Evolutionary conservation across 208 protist genomes (phyloP).

Genomic region (Acanthamoeba rhysodes): DNA sequence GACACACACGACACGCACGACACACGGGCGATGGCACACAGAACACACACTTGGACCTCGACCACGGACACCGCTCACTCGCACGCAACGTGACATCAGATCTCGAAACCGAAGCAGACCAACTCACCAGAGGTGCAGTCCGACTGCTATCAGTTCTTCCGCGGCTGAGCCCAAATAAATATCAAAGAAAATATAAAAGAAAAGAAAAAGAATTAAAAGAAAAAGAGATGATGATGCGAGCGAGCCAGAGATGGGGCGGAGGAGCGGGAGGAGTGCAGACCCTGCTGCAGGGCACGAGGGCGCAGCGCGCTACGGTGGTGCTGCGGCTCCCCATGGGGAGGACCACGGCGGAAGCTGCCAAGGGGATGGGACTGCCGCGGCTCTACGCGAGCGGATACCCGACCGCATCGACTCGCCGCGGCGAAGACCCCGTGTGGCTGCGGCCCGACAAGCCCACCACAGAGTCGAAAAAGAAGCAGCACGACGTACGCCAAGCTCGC

Average conservation of each 20-base stretch:
- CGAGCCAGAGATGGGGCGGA: background rate
- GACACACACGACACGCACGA: background rate
- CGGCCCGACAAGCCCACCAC: background rate
- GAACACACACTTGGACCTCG: background rate
- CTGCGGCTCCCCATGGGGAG: background rate
- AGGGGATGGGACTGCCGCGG: background rate
- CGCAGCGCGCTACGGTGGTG: background rate
- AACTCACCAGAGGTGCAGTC: conserved; percentile 41
- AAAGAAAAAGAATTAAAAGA: background rate
- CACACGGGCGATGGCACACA: background rate
- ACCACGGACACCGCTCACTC: too few relatives aligned
- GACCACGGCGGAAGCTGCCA: too few relatives aligned
- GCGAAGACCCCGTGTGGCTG: background rate
- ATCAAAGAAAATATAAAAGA: background rate
- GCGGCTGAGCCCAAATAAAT: background rate
- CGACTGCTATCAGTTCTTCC: conserved; percentile 25
- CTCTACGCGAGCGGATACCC: background rate
- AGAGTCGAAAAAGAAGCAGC: background rate
- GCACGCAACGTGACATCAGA: background rate
- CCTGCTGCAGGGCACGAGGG: background rate
- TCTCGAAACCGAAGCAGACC: conserved; percentile 3
- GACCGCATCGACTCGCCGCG: background rate
- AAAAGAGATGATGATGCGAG: background rate
- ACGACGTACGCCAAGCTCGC: background rate
- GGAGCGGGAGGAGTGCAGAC: background rate